These are phyloP conservation scores for Aspergillus costaricaensis DNA, from an alignment of 2,329 filamentous ascomycete species.

Conservation along the genomic window DNA sequence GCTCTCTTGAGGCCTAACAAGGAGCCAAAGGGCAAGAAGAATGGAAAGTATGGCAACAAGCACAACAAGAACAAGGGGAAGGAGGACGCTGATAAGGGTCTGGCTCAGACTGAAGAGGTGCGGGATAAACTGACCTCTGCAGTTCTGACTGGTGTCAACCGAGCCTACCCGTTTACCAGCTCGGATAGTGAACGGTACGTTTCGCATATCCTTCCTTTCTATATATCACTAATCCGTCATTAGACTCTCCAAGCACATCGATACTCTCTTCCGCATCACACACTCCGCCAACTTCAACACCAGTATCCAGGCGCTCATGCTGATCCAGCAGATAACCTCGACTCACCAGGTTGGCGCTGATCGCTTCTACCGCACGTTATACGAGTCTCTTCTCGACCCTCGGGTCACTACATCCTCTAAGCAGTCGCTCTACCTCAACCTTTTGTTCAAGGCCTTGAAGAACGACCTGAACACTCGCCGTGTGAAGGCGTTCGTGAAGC, in stretches of 20 bases:
- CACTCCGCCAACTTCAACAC: constrained; percentile 99
- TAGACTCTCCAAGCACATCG: constrained; percentile 81
- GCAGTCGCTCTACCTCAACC: constrained; percentile 90
- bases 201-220: not conserved
- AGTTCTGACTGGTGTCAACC: constrained; percentile 90
- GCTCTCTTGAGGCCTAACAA: constrained; percentile 69
- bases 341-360: constrained; percentile 81
- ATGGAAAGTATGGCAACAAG: constrained; percentile 40
- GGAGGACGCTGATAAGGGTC: constrained; percentile 34
- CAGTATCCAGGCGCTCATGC: constrained; percentile 88
- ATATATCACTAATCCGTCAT: constrained; percentile 22
- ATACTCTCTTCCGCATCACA: constrained; percentile 92
- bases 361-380: constrained; percentile 91
- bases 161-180: constrained; percentile 88
- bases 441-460: constrained; percentile 85
- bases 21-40: constrained; percentile 32
- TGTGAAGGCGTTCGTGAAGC: constrained; percentile 94
- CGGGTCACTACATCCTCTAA: constrained; percentile 88
- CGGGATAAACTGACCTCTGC: constrained; percentile 91
- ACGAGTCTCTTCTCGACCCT: constrained; percentile 91
- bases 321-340: constrained; percentile 88
- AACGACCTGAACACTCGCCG: constrained; percentile 85
- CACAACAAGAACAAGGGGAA: constrained; percentile 55
- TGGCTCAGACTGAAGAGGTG: constrained; percentile 64
- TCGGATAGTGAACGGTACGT: constrained; percentile 72